These are phyloP conservation scores for Hymenoscyphus linearis DNA, from an alignment of 2,329 filamentous ascomycete species.

Conservation along the genomic window DNA sequence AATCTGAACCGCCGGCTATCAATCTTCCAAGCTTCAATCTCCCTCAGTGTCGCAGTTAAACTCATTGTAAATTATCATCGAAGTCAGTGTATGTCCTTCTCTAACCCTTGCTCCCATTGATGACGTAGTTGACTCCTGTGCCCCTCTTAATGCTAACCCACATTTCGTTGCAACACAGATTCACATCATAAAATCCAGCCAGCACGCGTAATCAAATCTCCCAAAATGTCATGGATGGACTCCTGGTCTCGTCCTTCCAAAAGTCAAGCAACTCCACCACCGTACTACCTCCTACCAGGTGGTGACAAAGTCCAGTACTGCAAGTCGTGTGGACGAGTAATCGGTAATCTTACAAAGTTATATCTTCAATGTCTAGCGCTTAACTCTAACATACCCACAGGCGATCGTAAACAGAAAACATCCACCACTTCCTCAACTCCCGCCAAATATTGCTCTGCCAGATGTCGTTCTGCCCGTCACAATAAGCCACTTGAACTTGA, in stretches of 20 bases:
- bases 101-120: not conserved
- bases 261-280: slow-evolving; percentile 39
- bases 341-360: slow-evolving; percentile 34
- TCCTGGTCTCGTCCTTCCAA: slow-evolving; percentile 8
- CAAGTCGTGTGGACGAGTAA: slow-evolving; percentile 51
- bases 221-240: slow-evolving; percentile 7
- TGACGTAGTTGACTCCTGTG: not conserved
- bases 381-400: not conserved
- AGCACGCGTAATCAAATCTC: not conserved
- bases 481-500: slow-evolving; percentile 41
- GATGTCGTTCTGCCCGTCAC: slow-evolving; percentile 46
- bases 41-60: not conserved
- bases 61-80: not conserved
- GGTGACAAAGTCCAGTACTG: slow-evolving; percentile 49
- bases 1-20: not conserved
- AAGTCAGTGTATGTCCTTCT: not conserved
- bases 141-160: not conserved
- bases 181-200: not conserved
- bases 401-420: slow-evolving; percentile 3
- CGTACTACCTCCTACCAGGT: slow-evolving; percentile 44
- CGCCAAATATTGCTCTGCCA: slow-evolving; percentile 52
- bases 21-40: not conserved
- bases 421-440: not conserved
- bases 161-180: not conserved
- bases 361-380: not conserved